Percentiles rank a stretch among this genome's conserved stretches.
These are phyloP conservation scores for Coemansia javaensis DNA, from an alignment of 192 early-diverging fungal genomes.

Conservation along the genomic window DNA sequence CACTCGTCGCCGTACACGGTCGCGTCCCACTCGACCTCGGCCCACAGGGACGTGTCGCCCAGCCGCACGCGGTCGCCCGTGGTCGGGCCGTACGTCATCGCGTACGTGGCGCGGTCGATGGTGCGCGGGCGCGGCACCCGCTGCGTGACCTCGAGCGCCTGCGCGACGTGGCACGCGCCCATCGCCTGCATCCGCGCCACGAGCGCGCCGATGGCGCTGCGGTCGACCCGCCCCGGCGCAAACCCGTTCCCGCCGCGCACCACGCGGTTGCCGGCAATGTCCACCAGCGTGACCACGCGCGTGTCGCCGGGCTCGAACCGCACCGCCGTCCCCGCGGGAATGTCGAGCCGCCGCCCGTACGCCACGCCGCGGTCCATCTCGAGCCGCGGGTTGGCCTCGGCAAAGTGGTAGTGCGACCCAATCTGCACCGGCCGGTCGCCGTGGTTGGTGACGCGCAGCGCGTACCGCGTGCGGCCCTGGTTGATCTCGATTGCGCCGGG, in stretches of 20 bases:
- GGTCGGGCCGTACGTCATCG: conserved; percentile 90
- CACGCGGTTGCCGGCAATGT: conserved; percentile 73
- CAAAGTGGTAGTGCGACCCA: conserved; percentile 96
- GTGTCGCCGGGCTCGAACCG: conserved; percentile 96
- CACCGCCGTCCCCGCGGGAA: conserved; percentile 89
- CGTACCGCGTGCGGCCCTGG: conserved; percentile 62
- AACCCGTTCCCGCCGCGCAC: conserved; percentile 85
- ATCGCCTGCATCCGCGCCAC: conserved; percentile 25
- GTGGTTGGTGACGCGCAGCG: conserved; percentile 79
- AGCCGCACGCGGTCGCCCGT: conserved; percentile 83
- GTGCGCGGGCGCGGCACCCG: conserved; percentile 52
- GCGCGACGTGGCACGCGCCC: conserved; percentile 52
- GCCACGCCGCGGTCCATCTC: conserved; percentile 77
- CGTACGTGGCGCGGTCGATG: conserved; percentile 78
- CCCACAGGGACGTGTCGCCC: conserved; percentile 78
- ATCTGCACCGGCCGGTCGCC: conserved; percentile 95
- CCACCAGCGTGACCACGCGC: conserved; percentile 74
- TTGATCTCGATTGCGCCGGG: conserved; percentile 72
- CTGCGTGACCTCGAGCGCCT: conserved; percentile 50
- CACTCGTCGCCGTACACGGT: conserved; percentile 93
- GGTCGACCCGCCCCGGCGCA: conserved; percentile 69
- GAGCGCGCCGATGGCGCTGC: conserved; percentile 7
- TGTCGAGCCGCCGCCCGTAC: conserved; percentile 85
- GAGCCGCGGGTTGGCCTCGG: conserved; percentile 80
- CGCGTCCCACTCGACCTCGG: conserved; percentile 84